A percentile compares a stretch with the other conserved stretches of the same genome.
Evolutionary conservation across 345 rosid species (phyloP).

Genomic region (Erodium maritimum): DNA sequence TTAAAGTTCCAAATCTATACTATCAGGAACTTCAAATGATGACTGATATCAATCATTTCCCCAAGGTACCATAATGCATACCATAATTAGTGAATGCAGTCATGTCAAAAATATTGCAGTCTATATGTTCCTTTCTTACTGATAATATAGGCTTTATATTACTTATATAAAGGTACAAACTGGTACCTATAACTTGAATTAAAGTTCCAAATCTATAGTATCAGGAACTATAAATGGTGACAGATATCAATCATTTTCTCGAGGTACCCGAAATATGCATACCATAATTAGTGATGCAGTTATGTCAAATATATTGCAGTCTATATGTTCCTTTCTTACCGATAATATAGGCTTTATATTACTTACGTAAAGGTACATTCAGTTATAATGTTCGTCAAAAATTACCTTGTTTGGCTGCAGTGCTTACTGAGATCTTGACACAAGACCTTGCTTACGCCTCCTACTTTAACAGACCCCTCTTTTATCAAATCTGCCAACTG

Average conservation of each 20-base stretch:
- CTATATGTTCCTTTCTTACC: background rate
- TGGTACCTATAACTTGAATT: no score
- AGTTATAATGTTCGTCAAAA: background rate
- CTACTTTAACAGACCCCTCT: conserved; percentile 58
- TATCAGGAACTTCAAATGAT: no score
- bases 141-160: no score
- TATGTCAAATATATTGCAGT: background rate
- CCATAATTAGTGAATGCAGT: background rate
- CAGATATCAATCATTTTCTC: no score
- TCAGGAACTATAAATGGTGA: no score
- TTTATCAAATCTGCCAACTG: conserved; percentile 67
- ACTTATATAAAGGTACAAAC: background rate
- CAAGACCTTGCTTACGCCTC: conserved; percentile 63
- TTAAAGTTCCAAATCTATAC: no score
- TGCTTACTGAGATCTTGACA: conserved; percentile 75
- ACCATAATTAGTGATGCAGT: no score
- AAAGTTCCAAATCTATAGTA: no score
- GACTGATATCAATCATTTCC: no score
- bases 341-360: no score
- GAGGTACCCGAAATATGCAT: no score
- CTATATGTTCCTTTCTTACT: background rate
- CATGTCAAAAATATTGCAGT: background rate
- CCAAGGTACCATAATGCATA: no score
- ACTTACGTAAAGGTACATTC: background rate
- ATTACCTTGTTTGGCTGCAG: conserved; percentile 53